Evolutionary conservation across 306 rosid species (phyloP).

Genomic region (Vigna reflexopilosa): DNA sequence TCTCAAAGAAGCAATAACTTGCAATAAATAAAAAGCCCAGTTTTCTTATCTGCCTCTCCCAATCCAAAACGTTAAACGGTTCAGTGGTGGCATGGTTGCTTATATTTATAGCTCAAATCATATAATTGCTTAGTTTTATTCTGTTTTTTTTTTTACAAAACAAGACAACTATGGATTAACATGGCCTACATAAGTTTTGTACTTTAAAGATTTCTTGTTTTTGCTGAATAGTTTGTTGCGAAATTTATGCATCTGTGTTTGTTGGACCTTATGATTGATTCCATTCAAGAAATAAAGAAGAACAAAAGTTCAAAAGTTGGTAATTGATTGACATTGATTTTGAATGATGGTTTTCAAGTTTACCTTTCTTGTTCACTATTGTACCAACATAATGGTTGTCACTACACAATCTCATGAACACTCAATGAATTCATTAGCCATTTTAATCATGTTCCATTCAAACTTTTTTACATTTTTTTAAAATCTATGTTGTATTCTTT

Average conservation of each 20-base stretch:
- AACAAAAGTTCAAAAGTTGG: neutral
- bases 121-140: neutral
- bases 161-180: neutral
- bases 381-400: neutral
- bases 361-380: constrained; percentile 20
- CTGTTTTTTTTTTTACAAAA: neutral
- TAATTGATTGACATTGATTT: constrained; percentile 21
- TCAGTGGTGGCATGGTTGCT: neutral
- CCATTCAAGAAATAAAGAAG: neutral
- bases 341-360: constrained; percentile 29
- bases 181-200: neutral
- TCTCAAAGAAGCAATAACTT: too few relatives aligned
- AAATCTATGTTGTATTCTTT: too few relatives aligned
- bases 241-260: neutral
- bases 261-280: constrained; percentile 18
- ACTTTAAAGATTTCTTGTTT: neutral
- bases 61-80: neutral
- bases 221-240: neutral
- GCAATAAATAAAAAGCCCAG: too few relatives aligned
- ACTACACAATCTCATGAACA: neutral
- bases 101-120: neutral
- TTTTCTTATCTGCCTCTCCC: too few relatives aligned
- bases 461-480: too few relatives aligned
- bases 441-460: neutral
- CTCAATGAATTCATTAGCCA: neutral